Base-by-base conservation (phyloP, 2,329 filamentous ascomycete genomes). In the Stagonosporopsis rhizophila region DNA sequence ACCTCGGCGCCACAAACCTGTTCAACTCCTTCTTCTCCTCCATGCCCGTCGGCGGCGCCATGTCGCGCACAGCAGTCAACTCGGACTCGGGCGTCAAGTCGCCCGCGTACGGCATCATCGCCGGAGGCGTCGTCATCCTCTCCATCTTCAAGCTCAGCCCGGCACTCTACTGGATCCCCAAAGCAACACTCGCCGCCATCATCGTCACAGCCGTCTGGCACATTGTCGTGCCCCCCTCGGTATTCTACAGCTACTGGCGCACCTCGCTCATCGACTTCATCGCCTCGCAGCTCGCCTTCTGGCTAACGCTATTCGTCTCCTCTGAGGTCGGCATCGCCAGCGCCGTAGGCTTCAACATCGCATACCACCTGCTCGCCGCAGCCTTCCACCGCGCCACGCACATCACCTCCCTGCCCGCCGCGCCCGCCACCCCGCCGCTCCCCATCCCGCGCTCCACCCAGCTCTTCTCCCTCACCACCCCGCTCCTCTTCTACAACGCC, bases 41-140 rank as follows among this genome's bases (percentile, higher is more conserved):
- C 9, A 87, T 89, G 84, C 80, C 85, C n/a, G 78, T 87, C 12
- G 85, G 86, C 12, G 87, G 86, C 22, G 86, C 86, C 60, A 88
- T 89, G 83, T 88, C 85, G 0, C 80, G 87, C 9, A 89, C 87
- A 1, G 85, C 87, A 8, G 85, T 89, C 66, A 89, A 89, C 76
- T 87, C 85, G 0, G 81, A 85, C 27, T 87, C 84, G 45, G 82
- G 83, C 30, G 87, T 89, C 65, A 83, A 82, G 58, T 86, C 84
- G 6, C 87, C 87, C 0, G 75, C 87, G 0, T 86, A 83, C 38
- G 86, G 86, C 4, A 62, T 86, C 20, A 77, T 89, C 50, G 87
- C 87, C 0, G 82, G 85, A 2, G 85, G 80, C 4, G 84, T 87
- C 44, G 85, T 89, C 17, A 75, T 89, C 7, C 71, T 89, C 1